These are phyloP conservation scores for Neurospora terricola DNA, from an alignment of 495 filamentous ascomycete species.

Conservation along the genomic window DNA sequence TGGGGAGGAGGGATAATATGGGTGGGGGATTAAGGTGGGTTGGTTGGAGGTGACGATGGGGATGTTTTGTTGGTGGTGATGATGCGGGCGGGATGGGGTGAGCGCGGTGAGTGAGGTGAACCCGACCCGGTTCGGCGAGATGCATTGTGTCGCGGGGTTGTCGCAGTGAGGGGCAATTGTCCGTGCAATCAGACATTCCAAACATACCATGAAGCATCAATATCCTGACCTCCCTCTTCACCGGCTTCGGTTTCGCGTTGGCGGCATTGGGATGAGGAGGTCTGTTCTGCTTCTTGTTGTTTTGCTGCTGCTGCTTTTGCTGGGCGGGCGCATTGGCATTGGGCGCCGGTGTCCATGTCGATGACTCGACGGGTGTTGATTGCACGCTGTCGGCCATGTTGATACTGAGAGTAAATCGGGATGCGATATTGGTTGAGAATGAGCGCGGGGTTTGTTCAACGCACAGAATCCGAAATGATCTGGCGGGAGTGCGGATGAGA, in stretches of 20 bases:
- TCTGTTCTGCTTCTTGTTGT: not conserved
- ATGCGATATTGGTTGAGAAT: not conserved
- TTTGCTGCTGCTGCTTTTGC: constrained; percentile 1
- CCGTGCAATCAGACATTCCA: not conserved
- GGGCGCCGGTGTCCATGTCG: not conserved
- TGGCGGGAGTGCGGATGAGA: not conserved
- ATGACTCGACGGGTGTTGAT: not conserved
- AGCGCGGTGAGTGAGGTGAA: not conserved
- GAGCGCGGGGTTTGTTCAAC: not conserved
- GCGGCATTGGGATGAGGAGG: not conserved
- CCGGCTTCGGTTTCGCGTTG: constrained; percentile 8
- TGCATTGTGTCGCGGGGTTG: not conserved
- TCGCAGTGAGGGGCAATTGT: not conserved
- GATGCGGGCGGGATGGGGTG: too few relatives aligned
- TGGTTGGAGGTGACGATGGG: not conserved
- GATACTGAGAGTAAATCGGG: not conserved
- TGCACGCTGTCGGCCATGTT: not conserved
- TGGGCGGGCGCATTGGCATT: not conserved
- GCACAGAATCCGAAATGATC: not conserved
- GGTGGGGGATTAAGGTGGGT: not conserved
- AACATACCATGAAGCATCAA: constrained; percentile 47
- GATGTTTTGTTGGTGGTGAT: not conserved
- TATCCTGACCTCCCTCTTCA: constrained; percentile 38
- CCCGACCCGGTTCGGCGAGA: not conserved
- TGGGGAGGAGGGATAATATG: not conserved